Conservation (phyloP, 768 basidiomycete species). For the Mycena polygramma region DNA sequence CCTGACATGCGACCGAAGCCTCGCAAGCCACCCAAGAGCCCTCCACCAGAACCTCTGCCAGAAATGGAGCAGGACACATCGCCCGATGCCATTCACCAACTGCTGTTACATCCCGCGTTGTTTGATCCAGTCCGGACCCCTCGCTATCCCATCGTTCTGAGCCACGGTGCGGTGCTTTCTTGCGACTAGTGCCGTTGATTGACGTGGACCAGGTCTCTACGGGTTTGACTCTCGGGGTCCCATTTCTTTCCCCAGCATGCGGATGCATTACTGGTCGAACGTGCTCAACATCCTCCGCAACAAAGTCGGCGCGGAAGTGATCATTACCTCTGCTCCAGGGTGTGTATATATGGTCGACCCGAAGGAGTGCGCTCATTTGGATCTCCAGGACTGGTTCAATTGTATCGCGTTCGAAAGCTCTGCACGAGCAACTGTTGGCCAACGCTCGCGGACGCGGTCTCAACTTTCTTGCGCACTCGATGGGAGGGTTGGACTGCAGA, state of each 20-base stretch:
- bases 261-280: constrained; percentile 95
- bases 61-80: constrained; percentile 39
- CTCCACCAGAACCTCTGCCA: constrained; percentile 28
- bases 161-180: constrained; percentile 78
- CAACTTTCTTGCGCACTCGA: constrained; percentile 96
- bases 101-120: constrained; percentile 83
- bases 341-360: constrained; percentile 46
- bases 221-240: constrained; percentile 95
- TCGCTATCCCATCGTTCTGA: constrained; percentile 93
- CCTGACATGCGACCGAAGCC: constrained; percentile 25
- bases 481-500: constrained; percentile 97
- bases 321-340: constrained; percentile 96
- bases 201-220: constrained; percentile 76
- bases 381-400: constrained; percentile 87
- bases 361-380: neutral
- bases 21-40: constrained; percentile 25
- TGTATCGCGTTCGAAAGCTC: constrained; percentile 77
- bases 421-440: constrained; percentile 78
- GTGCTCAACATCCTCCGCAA: constrained; percentile 84
- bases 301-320: constrained; percentile 92
- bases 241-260: constrained; percentile 81
- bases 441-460: constrained; percentile 82
- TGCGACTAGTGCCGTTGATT: constrained; percentile 22
- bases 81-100: constrained; percentile 70
- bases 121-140: constrained; percentile 84